Conservation (phyloP, 2,329 filamentous ascomycete species). For the Fusarium torreyae region DNA sequence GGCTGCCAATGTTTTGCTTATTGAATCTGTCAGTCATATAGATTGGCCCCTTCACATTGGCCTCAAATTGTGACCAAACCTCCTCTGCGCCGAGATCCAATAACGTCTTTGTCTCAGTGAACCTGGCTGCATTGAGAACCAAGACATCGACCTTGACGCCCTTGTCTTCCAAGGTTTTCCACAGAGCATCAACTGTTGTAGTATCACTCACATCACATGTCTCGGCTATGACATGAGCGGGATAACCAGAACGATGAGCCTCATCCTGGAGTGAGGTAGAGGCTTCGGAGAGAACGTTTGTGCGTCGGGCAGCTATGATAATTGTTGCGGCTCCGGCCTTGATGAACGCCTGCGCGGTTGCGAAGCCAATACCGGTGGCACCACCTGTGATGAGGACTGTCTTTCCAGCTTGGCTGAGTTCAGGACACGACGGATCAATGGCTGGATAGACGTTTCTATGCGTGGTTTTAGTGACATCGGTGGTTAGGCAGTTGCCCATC, state of each 20-base stretch:
- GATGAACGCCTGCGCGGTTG: not conserved
- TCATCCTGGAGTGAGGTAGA: not conserved
- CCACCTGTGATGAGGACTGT: not conserved
- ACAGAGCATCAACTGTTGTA: not conserved
- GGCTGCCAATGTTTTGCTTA: not conserved
- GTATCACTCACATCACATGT: not conserved
- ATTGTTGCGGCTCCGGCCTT: not conserved
- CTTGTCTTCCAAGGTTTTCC: not conserved
- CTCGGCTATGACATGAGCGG: not conserved
- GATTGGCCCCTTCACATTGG: not conserved
- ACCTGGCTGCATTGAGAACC: not conserved
- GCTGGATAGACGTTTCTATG: too few relatives aligned
- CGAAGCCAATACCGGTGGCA: not conserved
- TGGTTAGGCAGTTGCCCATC: too few relatives aligned
- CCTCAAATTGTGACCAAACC: slow-evolving; percentile 3
- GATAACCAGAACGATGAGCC: not conserved
- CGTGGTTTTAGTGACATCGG: too few relatives aligned
- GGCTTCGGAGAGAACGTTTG: not conserved
- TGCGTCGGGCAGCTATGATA: not conserved
- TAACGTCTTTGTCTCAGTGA: not conserved
- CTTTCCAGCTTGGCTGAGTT: not conserved
- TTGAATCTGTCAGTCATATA: slow-evolving; percentile 2
- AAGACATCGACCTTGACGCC: not conserved
- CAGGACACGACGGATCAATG: not conserved
- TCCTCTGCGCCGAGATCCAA: not conserved